Percentiles rank a stretch among this genome's conserved stretches.
Evolutionary conservation across 352 stramenopile genomes (phyloP).

Genomic region (Globisporangium recalcitrans): DNA sequence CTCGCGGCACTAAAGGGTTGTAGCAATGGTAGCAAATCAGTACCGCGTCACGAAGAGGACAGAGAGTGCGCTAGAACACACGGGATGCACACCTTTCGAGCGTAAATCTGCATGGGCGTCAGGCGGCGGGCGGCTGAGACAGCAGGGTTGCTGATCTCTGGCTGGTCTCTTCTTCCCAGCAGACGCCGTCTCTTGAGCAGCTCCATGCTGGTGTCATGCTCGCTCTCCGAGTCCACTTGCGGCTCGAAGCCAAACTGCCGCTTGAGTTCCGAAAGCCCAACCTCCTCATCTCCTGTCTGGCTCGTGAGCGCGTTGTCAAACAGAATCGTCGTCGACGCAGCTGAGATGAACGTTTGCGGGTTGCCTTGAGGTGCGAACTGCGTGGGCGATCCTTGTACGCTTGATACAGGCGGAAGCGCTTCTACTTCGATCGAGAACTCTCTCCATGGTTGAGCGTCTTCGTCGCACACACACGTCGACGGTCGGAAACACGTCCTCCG

Average conservation of each 20-base stretch:
- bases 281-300: conserved; percentile 20
- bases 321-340: neutral
- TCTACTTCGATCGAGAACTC: conserved; percentile 35
- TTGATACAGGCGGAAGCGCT: neutral
- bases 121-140: conserved; percentile 13
- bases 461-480: conserved; percentile 35
- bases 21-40: neutral
- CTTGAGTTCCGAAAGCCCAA: conserved; percentile 63
- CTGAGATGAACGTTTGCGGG: conserved; percentile 9
- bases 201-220: conserved; percentile 15
- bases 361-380: neutral
- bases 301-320: neutral
- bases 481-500: conserved; percentile 40
- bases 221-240: conserved; percentile 13
- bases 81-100: conserved; percentile 37
- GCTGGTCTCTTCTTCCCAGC: conserved; percentile 1
- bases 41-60: no score
- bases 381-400: neutral
- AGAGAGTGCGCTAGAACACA: no score
- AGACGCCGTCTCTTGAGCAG: conserved; percentile 25
- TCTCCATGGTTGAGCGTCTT: conserved; percentile 50
- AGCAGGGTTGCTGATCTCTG: neutral
- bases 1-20: conserved; percentile 32
- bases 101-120: conserved; percentile 29
- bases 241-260: conserved; percentile 55